A percentile compares a stretch with the other conserved stretches of the same genome.
Conservation (phyloP, 768 basidiomycete species). For the Rhodocollybia butyracea region DNA sequence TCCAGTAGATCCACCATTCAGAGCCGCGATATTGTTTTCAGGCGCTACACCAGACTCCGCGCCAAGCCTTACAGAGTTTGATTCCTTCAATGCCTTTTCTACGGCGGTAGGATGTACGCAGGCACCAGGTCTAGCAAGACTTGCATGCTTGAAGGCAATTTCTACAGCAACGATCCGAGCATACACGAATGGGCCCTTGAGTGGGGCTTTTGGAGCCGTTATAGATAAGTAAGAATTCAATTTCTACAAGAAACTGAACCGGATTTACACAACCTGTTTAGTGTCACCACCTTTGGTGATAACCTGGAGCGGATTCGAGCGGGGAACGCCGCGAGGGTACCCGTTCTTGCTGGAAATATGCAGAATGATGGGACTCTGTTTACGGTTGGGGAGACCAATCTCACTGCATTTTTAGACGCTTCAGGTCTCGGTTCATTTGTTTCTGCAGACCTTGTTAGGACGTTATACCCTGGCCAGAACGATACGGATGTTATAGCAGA, state of each 20-base stretch:
- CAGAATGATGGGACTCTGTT: slow-evolving; percentile 13
- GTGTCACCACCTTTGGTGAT: slow-evolving; percentile 4
- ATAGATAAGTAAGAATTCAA: slow-evolving; percentile 1
- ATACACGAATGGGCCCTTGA: not conserved
- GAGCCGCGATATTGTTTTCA: slow-evolving; percentile 4
- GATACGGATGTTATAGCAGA: slow-evolving; percentile 10
- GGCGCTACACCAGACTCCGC: not conserved
- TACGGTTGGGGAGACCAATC: no score
- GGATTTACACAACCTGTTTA: no score
- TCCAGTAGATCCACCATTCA: slow-evolving; percentile 4
- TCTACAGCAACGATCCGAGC: not conserved
- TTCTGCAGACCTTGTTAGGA: slow-evolving; percentile 9
- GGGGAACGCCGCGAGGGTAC: slow-evolving; percentile 10
- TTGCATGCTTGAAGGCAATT: not conserved
- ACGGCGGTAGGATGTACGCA: not conserved
- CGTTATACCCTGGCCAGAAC: slow-evolving; percentile 13
- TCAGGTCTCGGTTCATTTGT: not conserved
- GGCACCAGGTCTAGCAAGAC: not conserved
- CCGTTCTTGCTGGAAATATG: slow-evolving; percentile 9
- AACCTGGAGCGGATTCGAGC: slow-evolving; percentile 10
- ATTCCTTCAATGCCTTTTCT: not conserved
- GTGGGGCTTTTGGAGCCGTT: not conserved
- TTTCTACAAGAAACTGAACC: no score
- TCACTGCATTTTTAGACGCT: slow-evolving; percentile 4
- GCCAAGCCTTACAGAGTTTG: not conserved